phyloP scores from a whole-genome alignment of 495 filamentous ascomycete species.

The Xanthoparmelia taractica region DNA sequence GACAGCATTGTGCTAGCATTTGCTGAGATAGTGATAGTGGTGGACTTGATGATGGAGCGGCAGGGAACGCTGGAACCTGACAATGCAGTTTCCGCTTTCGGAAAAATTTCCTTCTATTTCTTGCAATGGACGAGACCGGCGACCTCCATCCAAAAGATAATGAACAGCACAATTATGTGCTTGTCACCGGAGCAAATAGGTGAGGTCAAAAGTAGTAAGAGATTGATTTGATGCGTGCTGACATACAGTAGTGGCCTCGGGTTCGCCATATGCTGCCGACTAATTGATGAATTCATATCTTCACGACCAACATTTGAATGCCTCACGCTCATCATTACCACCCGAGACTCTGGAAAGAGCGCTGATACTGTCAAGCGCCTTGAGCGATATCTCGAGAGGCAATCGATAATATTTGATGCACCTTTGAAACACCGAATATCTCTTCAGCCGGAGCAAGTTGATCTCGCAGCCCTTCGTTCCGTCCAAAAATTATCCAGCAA shows the following conservation, averaged over 20 bases:
- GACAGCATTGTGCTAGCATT: neutral
- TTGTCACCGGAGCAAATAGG: conserved; percentile 49
- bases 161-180: conserved; percentile 28
- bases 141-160: conserved; percentile 20
- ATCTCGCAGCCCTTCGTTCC: conserved; percentile 49
- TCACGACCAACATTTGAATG: conserved; percentile 53
- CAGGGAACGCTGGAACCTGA: neutral
- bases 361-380: conserved; percentile 37
- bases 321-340: conserved; percentile 48
- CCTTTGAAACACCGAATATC: conserved; percentile 33
- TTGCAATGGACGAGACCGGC: conserved; percentile 2
- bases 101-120: neutral
- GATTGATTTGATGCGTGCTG: neutral
- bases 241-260: conserved; percentile 66
- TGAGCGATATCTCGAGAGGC: conserved; percentile 33
- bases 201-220: conserved; percentile 16
- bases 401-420: conserved; percentile 18
- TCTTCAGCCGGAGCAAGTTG: conserved; percentile 45
- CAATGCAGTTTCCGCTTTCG: conserved; percentile 10
- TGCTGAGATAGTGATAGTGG: neutral
- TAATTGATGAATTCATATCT: conserved; percentile 83
- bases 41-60: neutral
- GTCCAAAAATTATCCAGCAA: conserved; percentile 45
- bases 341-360: conserved; percentile 41
- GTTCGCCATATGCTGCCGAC: conserved; percentile 73